Base-by-base conservation (phyloP, 2,329 filamentous ascomycete genomes). In the Calonectria ilicicola region DNA sequence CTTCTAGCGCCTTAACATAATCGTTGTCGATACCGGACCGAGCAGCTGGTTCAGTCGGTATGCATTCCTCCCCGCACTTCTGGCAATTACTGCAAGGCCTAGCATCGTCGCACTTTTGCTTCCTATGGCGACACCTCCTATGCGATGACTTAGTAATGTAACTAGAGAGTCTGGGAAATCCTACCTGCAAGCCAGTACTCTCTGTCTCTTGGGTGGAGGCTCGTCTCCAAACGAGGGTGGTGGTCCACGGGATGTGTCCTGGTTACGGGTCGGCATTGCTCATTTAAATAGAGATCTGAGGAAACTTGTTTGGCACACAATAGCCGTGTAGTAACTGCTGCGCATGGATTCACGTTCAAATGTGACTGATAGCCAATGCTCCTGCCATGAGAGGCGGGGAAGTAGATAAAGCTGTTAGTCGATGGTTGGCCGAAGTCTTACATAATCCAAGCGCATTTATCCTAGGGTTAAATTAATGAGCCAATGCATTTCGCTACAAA, bases 31-130 rank as follows among this genome's bases (percentile, higher is more conserved):
- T 65, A 21, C 75, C 71, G 5, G 74, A 70, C 19, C 75, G 73
- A 26, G 73, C 62, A 17, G 75, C 75, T 3, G 75, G 75, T 40
- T 75, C 75, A 29, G 72, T 72, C 19, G 74, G 73, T 1, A 76
- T 67, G 44, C 76, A 77, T 49, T 76, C 74, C 69, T 72, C 68
- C 6, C 78, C 78, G 2, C 77, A 76, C 64, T 74, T 75, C 56
- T 72, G 74, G 65, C 78, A 79, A 53, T 78, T 81, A 19, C 73
- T 72, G 67, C 77, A 79, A 5, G 79, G 78, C 4, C 79, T 70
- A 8, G 51, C 53, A 26, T 77, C 77, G 40, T 76, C 78, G 44
- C 78, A 77, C 64, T 75, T 77, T 66, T 80, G 75, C 69, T 78
- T 80, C 23, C 79, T 74, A 23, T 75, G 75, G 19, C 78, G 72